Percentiles rank a stretch among this genome's conserved stretches.
phyloP scores from a whole-genome alignment of 179 eudicot species.

The Beta macrorhiza region DNA sequence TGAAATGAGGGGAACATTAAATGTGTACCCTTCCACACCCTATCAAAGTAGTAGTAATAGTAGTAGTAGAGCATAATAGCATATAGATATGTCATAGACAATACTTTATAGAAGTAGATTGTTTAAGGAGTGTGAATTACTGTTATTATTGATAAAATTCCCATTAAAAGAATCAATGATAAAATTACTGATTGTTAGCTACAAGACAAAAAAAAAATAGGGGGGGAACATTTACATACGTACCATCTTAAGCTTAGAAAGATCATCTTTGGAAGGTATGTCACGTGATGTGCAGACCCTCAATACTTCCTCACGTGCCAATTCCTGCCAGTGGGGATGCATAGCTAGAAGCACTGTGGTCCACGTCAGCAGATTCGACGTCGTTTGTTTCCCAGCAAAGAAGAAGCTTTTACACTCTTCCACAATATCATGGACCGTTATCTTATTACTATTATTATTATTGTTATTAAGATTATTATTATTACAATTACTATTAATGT shows the following conservation, averaged over 20 bases:
- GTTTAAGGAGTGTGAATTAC: neutral
- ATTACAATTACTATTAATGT: slow-evolving; percentile 16
- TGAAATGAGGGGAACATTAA: too few species aligned
- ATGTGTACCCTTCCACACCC: too few species aligned
- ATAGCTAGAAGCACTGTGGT: slow-evolving; percentile 78
- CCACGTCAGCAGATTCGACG: slow-evolving; percentile 93
- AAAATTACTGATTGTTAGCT: neutral
- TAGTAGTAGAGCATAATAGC: too few species aligned
- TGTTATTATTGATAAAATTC: too few species aligned
- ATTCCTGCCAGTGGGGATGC: slow-evolving; percentile 91
- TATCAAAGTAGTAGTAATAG: too few species aligned
- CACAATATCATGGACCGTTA: slow-evolving; percentile 68
- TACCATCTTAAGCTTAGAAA: slow-evolving; percentile 81
- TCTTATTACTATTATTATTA: slow-evolving; percentile 18
- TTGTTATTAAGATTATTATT: slow-evolving; percentile 9
- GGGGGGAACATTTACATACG: slow-evolving; percentile 12
- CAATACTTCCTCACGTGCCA: slow-evolving; percentile 91
- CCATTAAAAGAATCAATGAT: too few species aligned
- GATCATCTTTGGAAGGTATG: slow-evolving; percentile 66
- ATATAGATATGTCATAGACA: too few species aligned
- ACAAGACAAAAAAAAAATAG: neutral
- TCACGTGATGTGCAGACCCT: slow-evolving; percentile 74
- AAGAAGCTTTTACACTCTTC: slow-evolving; percentile 93
- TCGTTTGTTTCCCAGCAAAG: slow-evolving; percentile 95
- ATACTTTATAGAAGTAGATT: neutral